A percentile compares a stretch with the other conserved stretches of the same genome.
These are phyloP conservation scores for Sporothrix schenckii DNA, from an alignment of 2,329 filamentous ascomycete genomes.

Conservation along the genomic window DNA sequence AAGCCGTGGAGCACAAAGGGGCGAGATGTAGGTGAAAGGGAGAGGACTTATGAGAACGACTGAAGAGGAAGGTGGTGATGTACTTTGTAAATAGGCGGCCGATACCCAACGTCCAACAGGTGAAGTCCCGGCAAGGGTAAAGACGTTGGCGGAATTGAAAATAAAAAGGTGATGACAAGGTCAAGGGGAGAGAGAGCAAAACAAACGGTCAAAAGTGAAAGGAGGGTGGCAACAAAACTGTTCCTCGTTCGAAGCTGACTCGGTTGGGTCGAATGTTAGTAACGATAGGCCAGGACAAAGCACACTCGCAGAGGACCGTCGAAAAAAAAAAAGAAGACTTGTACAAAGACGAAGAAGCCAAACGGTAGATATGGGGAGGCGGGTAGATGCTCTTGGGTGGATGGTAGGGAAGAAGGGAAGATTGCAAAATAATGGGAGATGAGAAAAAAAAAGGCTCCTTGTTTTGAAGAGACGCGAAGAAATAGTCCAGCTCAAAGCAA, in stretches of 20 bases:
- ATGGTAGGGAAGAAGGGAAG: too few relatives aligned
- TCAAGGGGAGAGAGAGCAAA: neutral
- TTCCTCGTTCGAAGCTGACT: neutral
- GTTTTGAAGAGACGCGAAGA: constrained; percentile 6
- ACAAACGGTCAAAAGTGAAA: neutral
- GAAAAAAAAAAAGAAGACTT: neutral
- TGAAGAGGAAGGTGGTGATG: too few relatives aligned
- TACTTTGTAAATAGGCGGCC: too few relatives aligned
- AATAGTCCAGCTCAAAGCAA: constrained; percentile 10
- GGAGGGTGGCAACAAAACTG: neutral
- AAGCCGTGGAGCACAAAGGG: neutral
- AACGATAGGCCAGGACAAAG: neutral
- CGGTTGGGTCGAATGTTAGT: constrained; percentile 1
- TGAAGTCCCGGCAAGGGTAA: too few relatives aligned
- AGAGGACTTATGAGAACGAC: too few relatives aligned
- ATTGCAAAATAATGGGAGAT: neutral
- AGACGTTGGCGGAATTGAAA: neutral
- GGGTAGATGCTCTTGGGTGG: neutral
- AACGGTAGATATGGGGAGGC: neutral
- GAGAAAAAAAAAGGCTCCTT: neutral
- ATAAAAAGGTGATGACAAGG: constrained; percentile 7
- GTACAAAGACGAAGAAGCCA: neutral
- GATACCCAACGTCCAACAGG: too few relatives aligned
- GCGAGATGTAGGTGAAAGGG: neutral
- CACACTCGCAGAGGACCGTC: neutral